Evolutionary conservation across 2,329 filamentous ascomycete species (phyloP).

Genomic region (Xylariaceae sp.): DNA sequence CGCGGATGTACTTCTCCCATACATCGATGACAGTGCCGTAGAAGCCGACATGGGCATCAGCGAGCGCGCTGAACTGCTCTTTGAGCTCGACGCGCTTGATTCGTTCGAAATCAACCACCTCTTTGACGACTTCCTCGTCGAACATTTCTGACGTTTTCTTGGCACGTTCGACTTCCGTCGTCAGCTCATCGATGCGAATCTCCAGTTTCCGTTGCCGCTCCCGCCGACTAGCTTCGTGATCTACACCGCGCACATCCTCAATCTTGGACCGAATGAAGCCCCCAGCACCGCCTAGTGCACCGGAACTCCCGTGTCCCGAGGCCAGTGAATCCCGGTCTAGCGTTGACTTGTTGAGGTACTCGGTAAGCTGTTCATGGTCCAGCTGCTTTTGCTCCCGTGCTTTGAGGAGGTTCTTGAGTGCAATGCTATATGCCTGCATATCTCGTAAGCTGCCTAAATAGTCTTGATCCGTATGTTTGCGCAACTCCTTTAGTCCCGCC

Average conservation of each 20-base stretch:
- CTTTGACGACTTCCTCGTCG: constrained; percentile 91
- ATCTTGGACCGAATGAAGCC: constrained; percentile 91
- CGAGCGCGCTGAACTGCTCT: constrained; percentile 75
- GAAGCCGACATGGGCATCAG: constrained; percentile 81
- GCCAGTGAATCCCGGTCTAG: constrained; percentile 76
- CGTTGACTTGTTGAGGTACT: constrained; percentile 90
- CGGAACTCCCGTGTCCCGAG: constrained; percentile 47
- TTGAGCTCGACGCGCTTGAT: constrained; percentile 95
- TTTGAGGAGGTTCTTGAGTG: constrained; percentile 82
- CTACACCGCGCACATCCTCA: constrained; percentile 92
- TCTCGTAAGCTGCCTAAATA: constrained; percentile 90
- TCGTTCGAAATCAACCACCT: constrained; percentile 89
- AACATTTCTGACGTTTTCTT: constrained; percentile 87
- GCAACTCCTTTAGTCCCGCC: constrained; percentile 70
- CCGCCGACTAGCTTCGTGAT: constrained; percentile 86
- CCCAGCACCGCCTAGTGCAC: constrained; percentile 67
- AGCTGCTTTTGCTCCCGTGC: constrained; percentile 96
- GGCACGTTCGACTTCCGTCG: constrained; percentile 80
- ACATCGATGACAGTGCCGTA: constrained; percentile 74
- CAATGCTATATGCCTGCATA: constrained; percentile 91
- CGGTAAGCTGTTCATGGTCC: constrained; percentile 91
- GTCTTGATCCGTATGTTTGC: constrained; percentile 90
- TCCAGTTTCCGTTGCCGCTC: constrained; percentile 88
- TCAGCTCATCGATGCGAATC: constrained; percentile 86
- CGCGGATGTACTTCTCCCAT: constrained; percentile 86